phyloP scores from a whole-genome alignment of 1,139 yeast genomes.

The Saccharomycopsis hybrid region DNA sequence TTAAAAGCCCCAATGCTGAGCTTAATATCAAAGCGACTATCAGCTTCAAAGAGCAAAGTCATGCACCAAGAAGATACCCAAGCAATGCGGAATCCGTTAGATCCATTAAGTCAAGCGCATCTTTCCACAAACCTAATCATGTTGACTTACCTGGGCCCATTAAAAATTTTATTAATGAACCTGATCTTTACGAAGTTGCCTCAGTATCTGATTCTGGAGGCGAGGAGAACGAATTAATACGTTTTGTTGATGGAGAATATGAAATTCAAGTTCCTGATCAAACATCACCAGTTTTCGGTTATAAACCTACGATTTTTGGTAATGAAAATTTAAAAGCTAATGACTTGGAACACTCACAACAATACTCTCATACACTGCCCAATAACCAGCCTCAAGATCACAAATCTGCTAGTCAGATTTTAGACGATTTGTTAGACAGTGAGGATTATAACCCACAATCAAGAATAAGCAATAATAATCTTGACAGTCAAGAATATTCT shows the following conservation, averaged over 20 bases:
- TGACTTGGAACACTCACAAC: too few relatives aligned
- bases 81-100: neutral
- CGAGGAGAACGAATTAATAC: neutral
- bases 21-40: neutral
- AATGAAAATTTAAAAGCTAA: too few relatives aligned
- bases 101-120: neutral
- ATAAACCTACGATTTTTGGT: neutral
- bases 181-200: neutral
- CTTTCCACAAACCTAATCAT: neutral
- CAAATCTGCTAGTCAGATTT: neutral
- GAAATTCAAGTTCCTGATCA: neutral
- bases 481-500: too few relatives aligned
- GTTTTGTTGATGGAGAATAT: neutral
- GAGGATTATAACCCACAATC: neutral
- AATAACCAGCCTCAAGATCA: neutral
- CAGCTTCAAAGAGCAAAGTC: neutral
- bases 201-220: constrained; percentile 8
- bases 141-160: neutral
- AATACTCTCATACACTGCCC: too few relatives aligned
- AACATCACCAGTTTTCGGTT: neutral
- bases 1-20: neutral
- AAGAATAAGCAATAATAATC: too few relatives aligned
- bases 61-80: neutral
- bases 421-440: neutral
- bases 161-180: neutral